Percentiles rank a stretch among this genome's conserved stretches.
Evolutionary conservation across 1,284 basidiomycete species (phyloP).

Genomic region (Heterobasidion annosum): DNA sequence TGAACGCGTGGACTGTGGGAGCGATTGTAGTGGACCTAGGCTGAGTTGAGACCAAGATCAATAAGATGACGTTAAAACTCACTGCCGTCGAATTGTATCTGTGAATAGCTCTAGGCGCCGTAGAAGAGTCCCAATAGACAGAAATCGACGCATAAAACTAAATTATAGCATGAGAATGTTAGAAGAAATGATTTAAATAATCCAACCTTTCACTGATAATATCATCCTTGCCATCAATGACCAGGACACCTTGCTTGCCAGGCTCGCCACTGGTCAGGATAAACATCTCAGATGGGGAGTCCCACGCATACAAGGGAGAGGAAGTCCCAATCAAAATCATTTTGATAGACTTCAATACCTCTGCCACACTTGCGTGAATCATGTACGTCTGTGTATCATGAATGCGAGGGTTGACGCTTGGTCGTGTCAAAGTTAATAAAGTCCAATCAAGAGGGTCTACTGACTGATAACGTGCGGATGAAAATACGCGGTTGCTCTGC

Average conservation of each 20-base stretch:
- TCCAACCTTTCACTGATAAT: constrained; percentile 40
- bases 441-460: constrained; percentile 13
- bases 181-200: not conserved
- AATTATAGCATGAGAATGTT: not conserved
- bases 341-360: constrained; percentile 43
- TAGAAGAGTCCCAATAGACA: constrained; percentile 52
- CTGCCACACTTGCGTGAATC: constrained; percentile 32
- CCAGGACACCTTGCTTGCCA: constrained; percentile 23
- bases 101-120: constrained; percentile 55
- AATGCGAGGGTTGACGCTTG: constrained; percentile 32
- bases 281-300: constrained; percentile 40
- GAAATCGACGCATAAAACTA: constrained; percentile 52
- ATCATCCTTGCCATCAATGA: constrained; percentile 47
- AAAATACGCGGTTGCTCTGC: constrained; percentile 39
- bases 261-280: constrained; percentile 22
- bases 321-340: constrained; percentile 54
- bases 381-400: constrained; percentile 26
- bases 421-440: not conserved
- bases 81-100: constrained; percentile 35
- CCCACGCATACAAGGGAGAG: constrained; percentile 56
- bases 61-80: constrained; percentile 4
- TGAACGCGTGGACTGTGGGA: constrained; percentile 54
- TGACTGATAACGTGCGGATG: constrained; percentile 49
- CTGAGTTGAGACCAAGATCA: not conserved
- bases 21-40: constrained; percentile 25